A percentile compares a stretch with the other conserved stretches of the same genome.
Evolutionary conservation across 2,329 filamentous ascomycete species (phyloP).

Genomic region (Aureobasidium sp.): DNA sequence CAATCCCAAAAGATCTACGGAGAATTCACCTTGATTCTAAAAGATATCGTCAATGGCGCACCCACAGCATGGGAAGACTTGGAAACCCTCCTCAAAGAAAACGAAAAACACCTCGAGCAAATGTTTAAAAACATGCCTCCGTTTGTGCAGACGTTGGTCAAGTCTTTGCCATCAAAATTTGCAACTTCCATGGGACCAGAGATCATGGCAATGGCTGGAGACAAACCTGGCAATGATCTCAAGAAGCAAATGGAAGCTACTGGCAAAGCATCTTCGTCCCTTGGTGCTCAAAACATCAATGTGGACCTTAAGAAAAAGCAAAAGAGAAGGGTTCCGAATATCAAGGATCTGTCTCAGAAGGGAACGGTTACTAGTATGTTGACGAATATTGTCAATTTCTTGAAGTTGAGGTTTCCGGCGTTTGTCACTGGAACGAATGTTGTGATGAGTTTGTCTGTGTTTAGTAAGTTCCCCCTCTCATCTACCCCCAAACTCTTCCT

Average conservation of each 20-base stretch:
- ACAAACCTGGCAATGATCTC: constrained; percentile 47
- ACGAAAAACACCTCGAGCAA: constrained; percentile 54
- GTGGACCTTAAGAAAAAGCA: constrained; percentile 27
- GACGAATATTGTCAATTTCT: constrained; percentile 79
- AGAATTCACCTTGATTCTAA: constrained; percentile 82
- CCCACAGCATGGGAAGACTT: constrained; percentile 91
- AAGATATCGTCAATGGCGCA: constrained; percentile 84
- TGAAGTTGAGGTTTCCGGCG: constrained; percentile 82
- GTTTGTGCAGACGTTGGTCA: constrained; percentile 78
- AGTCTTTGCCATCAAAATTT: constrained; percentile 73
- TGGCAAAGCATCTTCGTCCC: constrained; percentile 14
- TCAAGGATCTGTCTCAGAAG: constrained; percentile 76
- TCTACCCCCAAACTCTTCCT: constrained; percentile 19
- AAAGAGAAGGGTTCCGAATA: constrained; percentile 57
- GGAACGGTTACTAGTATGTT: constrained; percentile 79
- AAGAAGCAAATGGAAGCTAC: constrained; percentile 27
- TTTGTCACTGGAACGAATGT: constrained; percentile 80
- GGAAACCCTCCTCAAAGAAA: constrained; percentile 55
- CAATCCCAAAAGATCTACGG: constrained; percentile 75
- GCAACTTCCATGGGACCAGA: constrained; percentile 70
- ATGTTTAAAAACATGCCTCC: constrained; percentile 61
- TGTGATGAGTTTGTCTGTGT: constrained; percentile 82
- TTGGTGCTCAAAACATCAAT: not conserved
- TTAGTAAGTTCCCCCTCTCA: constrained; percentile 49
- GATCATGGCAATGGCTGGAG: constrained; percentile 67